Base-by-base conservation (phyloP, 345 rosid species). In the Eucalyptus victrix region DNA sequence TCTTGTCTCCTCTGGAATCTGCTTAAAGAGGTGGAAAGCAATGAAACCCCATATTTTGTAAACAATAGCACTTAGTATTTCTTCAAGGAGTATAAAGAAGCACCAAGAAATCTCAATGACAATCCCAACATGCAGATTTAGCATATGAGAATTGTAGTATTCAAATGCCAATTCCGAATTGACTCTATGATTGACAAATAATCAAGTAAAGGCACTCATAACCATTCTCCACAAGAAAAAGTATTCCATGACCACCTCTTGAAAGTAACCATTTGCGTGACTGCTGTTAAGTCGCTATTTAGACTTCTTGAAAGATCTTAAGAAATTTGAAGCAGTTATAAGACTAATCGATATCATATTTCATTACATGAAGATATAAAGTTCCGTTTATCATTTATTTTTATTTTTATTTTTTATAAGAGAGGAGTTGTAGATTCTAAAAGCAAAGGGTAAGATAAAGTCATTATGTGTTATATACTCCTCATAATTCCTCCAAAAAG, bases 1-100 rank as follows among this genome's bases (percentile, higher is more conserved):
- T 87, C 98, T 95, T 14, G 95, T 92, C 87, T 89, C 93, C 90
- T 98, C 98, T 80, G 98, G 98, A 47, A 98, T 95, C 99, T 98
- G 92, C 67, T 87, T 88, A 62, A 60, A 93, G 51, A 88, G 54
- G 21, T 42, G 54, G 42, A 86, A 83, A 83, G 37, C 87, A 56
- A 86, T 26, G 17, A 86, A 88, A 72, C 24, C 30, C 32, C 58
- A 86, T 69, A 92, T 58, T 23, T 26, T 81, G 11, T 56, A 4
- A 89, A 87, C 54, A 69, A 34, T 87, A 44, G 28, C 14, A 65
- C 56, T 51, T 53, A 88, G 76, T 54, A 87, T 51, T 60, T 87
- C 88, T 40, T 47, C 14, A 53, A 40, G 9, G 37, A 86, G 45
- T 86, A 45, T 72, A 72, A 37, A 76, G 45, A 76, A 76, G 28